phyloP scores from a whole-genome alignment of 2,329 filamentous ascomycete species.

The Cladosporium sp. region DNA sequence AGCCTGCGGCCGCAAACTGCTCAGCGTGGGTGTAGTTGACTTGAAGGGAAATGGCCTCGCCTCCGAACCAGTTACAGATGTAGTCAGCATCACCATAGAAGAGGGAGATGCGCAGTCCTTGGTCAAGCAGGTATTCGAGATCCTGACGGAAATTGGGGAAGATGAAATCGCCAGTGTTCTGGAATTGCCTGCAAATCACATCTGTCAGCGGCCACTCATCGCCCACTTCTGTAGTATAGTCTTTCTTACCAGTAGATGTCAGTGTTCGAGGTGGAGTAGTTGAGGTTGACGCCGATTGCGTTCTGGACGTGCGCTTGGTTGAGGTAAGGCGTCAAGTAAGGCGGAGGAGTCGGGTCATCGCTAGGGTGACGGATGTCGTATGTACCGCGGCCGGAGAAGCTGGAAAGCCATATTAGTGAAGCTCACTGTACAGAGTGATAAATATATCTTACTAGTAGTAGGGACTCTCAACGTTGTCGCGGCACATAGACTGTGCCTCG shows the following conservation, averaged over 20 bases:
- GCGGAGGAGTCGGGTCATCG: constrained; percentile 58
- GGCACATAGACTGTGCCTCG: constrained; percentile 53
- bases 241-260: constrained; percentile 52
- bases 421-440: background rate
- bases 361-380: constrained; percentile 59
- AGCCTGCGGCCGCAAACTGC: constrained; percentile 26
- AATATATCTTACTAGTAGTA: constrained; percentile 47
- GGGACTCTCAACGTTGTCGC: constrained; percentile 52
- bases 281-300: constrained; percentile 55
- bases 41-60: constrained; percentile 34
- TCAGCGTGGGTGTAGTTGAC: constrained; percentile 35
- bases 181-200: constrained; percentile 44
- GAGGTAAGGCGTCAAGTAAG: constrained; percentile 60
- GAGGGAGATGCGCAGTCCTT: constrained; percentile 36
- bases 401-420: background rate
- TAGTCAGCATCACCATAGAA: constrained; percentile 39
- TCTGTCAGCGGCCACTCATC: constrained; percentile 29
- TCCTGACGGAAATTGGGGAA: constrained; percentile 54
- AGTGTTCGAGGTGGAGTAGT: constrained; percentile 51
- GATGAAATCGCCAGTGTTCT: constrained; percentile 57
- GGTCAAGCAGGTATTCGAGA: constrained; percentile 38
- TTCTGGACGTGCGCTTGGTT: constrained; percentile 53
- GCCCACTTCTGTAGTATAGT: constrained; percentile 14
- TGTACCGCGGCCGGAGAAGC: constrained; percentile 49
- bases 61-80: constrained; percentile 40